These are phyloP conservation scores for Yamadazyma sp. DNA, from an alignment of 1,139 yeast species.

Conservation along the genomic window DNA sequence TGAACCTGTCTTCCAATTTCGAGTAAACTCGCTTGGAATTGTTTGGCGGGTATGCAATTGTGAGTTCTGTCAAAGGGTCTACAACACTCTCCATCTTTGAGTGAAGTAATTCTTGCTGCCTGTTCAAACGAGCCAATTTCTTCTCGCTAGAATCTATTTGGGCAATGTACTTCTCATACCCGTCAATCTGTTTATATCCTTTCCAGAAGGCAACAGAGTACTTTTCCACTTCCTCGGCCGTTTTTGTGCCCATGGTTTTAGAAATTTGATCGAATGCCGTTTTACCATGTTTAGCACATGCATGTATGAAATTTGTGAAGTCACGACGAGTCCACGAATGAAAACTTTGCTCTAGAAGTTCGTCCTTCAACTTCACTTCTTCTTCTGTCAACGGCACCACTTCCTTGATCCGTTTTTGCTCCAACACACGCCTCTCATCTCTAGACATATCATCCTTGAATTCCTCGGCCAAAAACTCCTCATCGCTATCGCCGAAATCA, in stretches of 20 bases:
- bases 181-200: constrained; percentile 70
- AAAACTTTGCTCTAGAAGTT: constrained; percentile 66
- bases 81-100: constrained; percentile 61
- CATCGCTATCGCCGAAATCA: constrained; percentile 55
- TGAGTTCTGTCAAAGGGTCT: constrained; percentile 76
- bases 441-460: constrained; percentile 36
- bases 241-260: constrained; percentile 64
- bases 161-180: constrained; percentile 79
- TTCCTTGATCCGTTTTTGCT: constrained; percentile 66
- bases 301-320: constrained; percentile 80
- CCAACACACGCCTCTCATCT: constrained; percentile 47
- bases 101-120: constrained; percentile 66
- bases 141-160: constrained; percentile 90
- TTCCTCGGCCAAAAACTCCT: constrained; percentile 57
- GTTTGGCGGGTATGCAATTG: constrained; percentile 85
- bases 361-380: constrained; percentile 64
- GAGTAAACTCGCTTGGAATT: constrained; percentile 85
- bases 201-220: constrained; percentile 79
- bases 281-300: constrained; percentile 79
- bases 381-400: constrained; percentile 77
- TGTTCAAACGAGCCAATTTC: constrained; percentile 60
- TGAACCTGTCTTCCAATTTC: constrained; percentile 81
- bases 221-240: constrained; percentile 63
- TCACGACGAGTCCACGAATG: constrained; percentile 85
- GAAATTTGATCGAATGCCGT: constrained; percentile 61